Conservation (phyloP, 1,284 basidiomycete genomes). For the Dichomitus squalens region DNA sequence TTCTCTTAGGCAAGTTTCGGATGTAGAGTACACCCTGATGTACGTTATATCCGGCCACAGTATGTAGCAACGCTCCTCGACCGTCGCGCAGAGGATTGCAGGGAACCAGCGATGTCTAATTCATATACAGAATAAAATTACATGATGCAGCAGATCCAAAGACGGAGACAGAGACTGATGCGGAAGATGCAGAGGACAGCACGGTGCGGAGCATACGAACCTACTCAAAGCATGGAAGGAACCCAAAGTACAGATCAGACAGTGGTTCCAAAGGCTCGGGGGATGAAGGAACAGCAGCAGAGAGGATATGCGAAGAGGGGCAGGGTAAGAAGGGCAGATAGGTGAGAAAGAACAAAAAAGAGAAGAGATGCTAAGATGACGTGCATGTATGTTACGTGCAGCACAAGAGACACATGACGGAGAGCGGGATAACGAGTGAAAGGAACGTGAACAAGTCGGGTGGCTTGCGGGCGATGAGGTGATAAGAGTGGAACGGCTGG, state of each 20-base stretch:
- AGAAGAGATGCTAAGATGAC: background rate
- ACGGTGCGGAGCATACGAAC: background rate
- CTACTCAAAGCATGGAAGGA: background rate
- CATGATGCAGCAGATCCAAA: slow-evolving; percentile 14
- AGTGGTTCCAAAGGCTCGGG: background rate
- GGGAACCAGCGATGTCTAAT: slow-evolving; percentile 1
- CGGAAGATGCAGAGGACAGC: background rate
- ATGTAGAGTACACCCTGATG: no score
- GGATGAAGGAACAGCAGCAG: background rate
- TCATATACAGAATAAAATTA: slow-evolving; percentile 25
- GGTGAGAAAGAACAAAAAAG: background rate
- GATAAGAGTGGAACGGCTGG: no score
- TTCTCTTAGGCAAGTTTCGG: no score
- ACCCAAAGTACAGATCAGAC: background rate
- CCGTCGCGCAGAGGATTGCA: background rate
- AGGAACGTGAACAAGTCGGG: slow-evolving; percentile 37
- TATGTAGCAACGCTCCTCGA: no score
- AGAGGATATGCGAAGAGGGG: background rate
- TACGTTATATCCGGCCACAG: no score
- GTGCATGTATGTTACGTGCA: slow-evolving; percentile 5
- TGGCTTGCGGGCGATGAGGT: no score
- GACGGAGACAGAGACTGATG: background rate
- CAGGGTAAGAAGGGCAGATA: background rate
- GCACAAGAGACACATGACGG: slow-evolving; percentile 2
- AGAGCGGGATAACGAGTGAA: background rate